Evolutionary conservation across 208 protist species (phyloP).

Genomic region (Crithidia bombi): DNA sequence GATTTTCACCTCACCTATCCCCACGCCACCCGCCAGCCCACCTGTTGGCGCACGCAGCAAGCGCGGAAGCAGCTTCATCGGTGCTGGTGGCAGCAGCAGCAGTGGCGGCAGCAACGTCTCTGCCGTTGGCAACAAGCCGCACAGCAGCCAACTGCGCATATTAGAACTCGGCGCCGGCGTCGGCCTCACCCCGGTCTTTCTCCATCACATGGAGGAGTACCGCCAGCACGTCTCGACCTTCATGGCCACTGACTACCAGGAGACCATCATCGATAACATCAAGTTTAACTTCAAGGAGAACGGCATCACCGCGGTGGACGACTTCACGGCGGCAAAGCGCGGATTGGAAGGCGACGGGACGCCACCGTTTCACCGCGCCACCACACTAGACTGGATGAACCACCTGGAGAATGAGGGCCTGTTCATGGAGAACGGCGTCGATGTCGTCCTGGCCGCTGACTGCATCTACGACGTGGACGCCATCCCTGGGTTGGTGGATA

Average conservation of each 20-base stretch:
- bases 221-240: conserved; percentile 43
- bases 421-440: conserved; percentile 46
- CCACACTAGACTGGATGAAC: conserved; percentile 72
- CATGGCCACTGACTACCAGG: conserved; percentile 77
- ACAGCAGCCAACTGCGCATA: conserved; percentile 51
- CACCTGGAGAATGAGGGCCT: conserved; percentile 38
- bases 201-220: conserved; percentile 51
- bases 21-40: not conserved
- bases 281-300: conserved; percentile 56
- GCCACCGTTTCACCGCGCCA: conserved; percentile 43
- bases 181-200: conserved; percentile 64
- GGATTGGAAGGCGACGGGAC: conserved; percentile 36
- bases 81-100: not conserved
- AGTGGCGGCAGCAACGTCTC: not conserved
- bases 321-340: conserved; percentile 27
- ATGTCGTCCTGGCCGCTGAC: conserved; percentile 78
- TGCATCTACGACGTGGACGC: conserved; percentile 80
- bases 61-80: not conserved
- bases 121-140: conserved; percentile 1
- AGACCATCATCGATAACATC: conserved; percentile 74
- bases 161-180: conserved; percentile 82
- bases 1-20: not conserved
- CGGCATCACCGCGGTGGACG: conserved; percentile 32
- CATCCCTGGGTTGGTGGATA: conserved; percentile 61
- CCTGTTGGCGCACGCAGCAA: not conserved